Evolutionary conservation across 2,329 filamentous ascomycete genomes (phyloP).

Genomic region (Penicillium capsulatum): DNA sequence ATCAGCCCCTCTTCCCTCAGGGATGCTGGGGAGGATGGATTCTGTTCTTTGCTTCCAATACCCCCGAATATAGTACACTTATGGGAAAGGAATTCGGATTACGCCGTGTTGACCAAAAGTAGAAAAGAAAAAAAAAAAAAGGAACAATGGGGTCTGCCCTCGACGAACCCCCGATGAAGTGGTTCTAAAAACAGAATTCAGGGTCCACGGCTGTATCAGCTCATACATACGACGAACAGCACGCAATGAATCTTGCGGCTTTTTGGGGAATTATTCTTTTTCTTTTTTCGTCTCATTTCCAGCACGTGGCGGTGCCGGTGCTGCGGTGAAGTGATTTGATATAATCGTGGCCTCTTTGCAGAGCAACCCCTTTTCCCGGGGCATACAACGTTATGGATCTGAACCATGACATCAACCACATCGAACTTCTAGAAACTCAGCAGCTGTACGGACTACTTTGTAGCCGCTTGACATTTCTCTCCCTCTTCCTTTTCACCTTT

Average conservation of each 20-base stretch:
- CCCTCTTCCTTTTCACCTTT: neutral
- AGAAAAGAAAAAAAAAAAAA: too few relatives aligned
- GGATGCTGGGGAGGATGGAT: neutral
- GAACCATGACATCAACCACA: neutral
- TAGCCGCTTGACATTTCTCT: too few relatives aligned
- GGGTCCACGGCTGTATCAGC: conserved; percentile 23
- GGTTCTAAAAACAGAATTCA: conserved; percentile 27
- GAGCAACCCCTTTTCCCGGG: neutral
- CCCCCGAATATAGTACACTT: too few relatives aligned
- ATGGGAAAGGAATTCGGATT: conserved; percentile 1
- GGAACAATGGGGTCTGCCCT: too few relatives aligned
- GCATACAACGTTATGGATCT: too few relatives aligned
- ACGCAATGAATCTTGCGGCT: conserved; percentile 8
- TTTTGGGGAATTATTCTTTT: conserved; percentile 1
- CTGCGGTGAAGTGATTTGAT: too few relatives aligned
- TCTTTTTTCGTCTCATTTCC: neutral
- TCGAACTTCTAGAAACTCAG: too few relatives aligned
- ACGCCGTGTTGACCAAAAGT: too few relatives aligned
- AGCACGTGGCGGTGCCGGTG: too few relatives aligned
- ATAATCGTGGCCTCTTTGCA: too few relatives aligned
- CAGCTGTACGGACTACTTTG: too few relatives aligned
- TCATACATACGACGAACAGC: conserved; percentile 9
- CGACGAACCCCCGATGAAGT: conserved; percentile 15
- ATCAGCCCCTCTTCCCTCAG: neutral
- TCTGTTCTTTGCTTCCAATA: too few relatives aligned